Evolutionary conservation across 2,329 filamentous ascomycete genomes (phyloP).

Genomic region (Xenoacremonium recifei): DNA sequence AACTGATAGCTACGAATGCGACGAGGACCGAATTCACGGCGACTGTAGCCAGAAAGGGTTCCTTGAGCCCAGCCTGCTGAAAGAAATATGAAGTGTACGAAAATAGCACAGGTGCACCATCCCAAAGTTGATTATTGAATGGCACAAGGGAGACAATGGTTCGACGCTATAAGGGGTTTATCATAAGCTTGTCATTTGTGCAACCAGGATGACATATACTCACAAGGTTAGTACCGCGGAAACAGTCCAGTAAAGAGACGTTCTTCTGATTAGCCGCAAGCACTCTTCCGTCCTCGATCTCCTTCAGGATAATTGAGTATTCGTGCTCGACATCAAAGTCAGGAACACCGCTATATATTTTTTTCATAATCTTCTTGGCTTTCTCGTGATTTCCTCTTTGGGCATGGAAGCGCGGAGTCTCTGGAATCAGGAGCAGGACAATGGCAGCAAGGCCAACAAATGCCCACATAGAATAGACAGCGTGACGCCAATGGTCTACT

Average conservation of each 20-base stretch:
- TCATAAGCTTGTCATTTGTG: no score
- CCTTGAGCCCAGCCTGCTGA: conserved; percentile 15
- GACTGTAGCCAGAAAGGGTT: conserved; percentile 21
- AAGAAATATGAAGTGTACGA: conserved; percentile 24
- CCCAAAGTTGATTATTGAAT: conserved; percentile 19
- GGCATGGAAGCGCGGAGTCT: neutral
- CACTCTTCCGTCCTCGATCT: conserved; percentile 10
- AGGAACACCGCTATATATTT: conserved; percentile 7
- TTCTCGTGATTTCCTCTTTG: conserved; percentile 10
- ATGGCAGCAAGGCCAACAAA: neutral
- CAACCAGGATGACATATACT: no score
- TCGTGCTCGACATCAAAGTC: conserved; percentile 17
- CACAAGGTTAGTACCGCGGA: conserved; percentile 12
- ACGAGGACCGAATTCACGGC: conserved; percentile 13
- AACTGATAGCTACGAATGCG: conserved; percentile 13
- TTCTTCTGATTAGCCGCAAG: conserved; percentile 6
- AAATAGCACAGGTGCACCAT: conserved; percentile 21
- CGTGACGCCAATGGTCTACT: neutral
- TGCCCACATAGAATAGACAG: neutral
- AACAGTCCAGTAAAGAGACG: conserved; percentile 5
- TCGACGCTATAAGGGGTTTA: no score
- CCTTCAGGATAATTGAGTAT: conserved; percentile 17
- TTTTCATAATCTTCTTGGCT: conserved; percentile 13
- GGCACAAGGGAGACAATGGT: conserved; percentile 18
- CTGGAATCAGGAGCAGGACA: conserved; percentile 6